These are phyloP conservation scores for Litchi chinensis DNA, from an alignment of 345 rosid species.

Conservation along the genomic window DNA sequence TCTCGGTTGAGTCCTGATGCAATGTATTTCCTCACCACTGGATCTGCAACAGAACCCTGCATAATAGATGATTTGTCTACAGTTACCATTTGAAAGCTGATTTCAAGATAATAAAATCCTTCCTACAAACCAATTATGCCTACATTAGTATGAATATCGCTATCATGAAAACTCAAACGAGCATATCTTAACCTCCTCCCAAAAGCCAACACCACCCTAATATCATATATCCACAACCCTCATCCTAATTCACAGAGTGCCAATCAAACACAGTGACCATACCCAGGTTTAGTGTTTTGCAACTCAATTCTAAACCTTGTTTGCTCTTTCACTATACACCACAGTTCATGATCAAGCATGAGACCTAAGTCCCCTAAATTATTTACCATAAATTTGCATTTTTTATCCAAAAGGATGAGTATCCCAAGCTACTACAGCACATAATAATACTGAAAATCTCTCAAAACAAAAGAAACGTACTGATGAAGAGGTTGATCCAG, in stretches of 20 bases:
- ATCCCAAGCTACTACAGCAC: not conserved
- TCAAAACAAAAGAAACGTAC: constrained; percentile 31
- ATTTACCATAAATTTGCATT: not conserved
- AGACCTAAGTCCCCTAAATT: not conserved
- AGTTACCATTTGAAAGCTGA: not conserved
- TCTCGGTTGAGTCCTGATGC: constrained; percentile 68
- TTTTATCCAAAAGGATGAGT: not conserved
- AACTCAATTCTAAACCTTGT: not conserved
- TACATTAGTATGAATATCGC: not conserved
- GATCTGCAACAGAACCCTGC: constrained; percentile 67
- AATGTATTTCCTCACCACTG: constrained; percentile 64
- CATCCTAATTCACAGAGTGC: not conserved
- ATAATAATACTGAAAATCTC: not conserved
- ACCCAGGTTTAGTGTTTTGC: not conserved
- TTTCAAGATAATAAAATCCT: not conserved
- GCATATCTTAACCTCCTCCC: not conserved
- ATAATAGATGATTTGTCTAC: constrained; percentile 2
- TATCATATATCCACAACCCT: not conserved
- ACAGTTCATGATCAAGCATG: not conserved
- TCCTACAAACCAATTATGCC: not conserved
- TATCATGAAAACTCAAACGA: not conserved
- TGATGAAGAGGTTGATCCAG: constrained; percentile 47
- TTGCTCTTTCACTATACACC: not conserved
- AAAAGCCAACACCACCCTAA: not conserved
- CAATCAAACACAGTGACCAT: not conserved